Evolutionary conservation across 768 basidiomycete species (phyloP), one percentile per base, ranked within the genome.

Genomic region (Termitomyces sp.): DNA sequence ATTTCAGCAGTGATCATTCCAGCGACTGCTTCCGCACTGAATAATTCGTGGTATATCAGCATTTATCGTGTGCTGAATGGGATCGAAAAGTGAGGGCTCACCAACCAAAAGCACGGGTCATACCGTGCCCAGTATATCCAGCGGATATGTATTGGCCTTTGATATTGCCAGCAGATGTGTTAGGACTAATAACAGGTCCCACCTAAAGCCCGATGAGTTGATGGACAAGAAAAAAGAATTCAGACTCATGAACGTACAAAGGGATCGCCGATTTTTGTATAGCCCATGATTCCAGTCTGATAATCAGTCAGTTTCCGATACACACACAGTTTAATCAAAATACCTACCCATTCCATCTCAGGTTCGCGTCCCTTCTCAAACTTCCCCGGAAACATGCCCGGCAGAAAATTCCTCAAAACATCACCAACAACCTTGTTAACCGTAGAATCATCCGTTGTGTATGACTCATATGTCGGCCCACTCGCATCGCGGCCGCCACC

Each of bases 211-310:
- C 0, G 0, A 3, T 45, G 9, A 53, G 30, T 45, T 5, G 31
- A 28, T 21, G 10, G 6, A 4, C 1, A 17, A 33, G 9, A 17
- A 10, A n/a, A 35, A 37, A n/a, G 2, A 3, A 11, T 10, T 44
- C 5, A n/a, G 4, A 8, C 21, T 35, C 10, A 1, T 23, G 21
- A n/a, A 73, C 85, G 54, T 64, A 91, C 89, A 54, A 89, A 83
- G 0, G 91, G 90, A 64, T 86, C 85, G 0, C 73, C 72, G 0
- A 71, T 72, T 52, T 70, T 73, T 0, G 90, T 87, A 63, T 73
- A 89, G 0, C 83, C 91, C 89, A 91, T 91, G 43, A 94, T 89
- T 0, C 92, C 92, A 2, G 86, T 89, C 91, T 91, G 60, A 31
- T 15, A 1, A 55, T 35, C 23, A 26, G 12, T 50, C 5, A n/a